Evolutionary conservation across 2,329 filamentous ascomycete species (phyloP).

Genomic region (Botrytis fragariae): DNA sequence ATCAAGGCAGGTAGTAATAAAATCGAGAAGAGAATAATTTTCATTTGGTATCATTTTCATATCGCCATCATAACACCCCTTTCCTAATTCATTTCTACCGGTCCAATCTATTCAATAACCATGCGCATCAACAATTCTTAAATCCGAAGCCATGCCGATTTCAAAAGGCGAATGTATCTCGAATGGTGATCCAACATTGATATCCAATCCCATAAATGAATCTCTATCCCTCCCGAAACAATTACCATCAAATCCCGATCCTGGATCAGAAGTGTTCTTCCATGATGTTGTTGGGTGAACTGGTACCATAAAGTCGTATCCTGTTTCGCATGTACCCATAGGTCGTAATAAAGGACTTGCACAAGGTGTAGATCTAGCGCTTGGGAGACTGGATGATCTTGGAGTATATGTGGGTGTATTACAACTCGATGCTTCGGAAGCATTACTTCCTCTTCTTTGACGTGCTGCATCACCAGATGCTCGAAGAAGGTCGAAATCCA

Average conservation of each 20-base stretch:
- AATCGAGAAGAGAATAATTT: not conserved
- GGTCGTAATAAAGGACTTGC: slow-evolving; percentile 4
- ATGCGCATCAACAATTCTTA: slow-evolving; percentile 13
- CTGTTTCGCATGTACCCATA: not conserved
- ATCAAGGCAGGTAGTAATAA: not conserved
- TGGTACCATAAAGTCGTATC: not conserved
- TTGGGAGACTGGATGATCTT: not conserved
- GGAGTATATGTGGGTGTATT: not conserved
- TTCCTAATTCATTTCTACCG: not conserved
- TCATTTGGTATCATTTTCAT: slow-evolving; percentile 13
- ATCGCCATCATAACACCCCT: not conserved
- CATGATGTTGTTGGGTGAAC: not conserved
- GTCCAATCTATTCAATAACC: not conserved
- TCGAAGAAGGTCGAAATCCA: slow-evolving; percentile 15
- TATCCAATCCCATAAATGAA: not conserved
- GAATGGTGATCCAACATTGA: slow-evolving; percentile 13
- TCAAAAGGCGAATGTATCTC: slow-evolving; percentile 10
- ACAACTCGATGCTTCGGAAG: slow-evolving; percentile 1
- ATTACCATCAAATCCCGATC: not conserved
- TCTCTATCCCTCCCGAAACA: not conserved
- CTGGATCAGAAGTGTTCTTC: not conserved
- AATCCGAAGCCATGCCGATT: slow-evolving; percentile 1
- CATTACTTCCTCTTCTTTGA: slow-evolving; percentile 5
- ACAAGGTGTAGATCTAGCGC: not conserved
- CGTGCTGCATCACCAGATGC: slow-evolving; percentile 19